Evolutionary conservation across 257 asterid species (phyloP).

Genomic region (Nicotiana noctiflora): DNA sequence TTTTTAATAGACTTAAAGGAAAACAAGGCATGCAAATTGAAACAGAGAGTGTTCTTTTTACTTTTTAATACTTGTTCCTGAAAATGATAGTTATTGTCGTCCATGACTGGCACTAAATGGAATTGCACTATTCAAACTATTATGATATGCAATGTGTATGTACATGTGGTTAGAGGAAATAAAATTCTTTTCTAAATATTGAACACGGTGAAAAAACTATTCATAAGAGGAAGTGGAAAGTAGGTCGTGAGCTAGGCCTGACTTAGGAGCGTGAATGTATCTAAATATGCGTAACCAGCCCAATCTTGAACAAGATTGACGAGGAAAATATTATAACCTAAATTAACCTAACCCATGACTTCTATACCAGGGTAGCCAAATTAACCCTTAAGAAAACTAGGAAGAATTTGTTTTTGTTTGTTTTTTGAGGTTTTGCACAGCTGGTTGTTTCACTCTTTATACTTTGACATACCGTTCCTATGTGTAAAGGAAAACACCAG

Average conservation of each 20-base stretch:
- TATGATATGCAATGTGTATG: not conserved
- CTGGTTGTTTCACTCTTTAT: not conserved
- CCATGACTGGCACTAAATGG: not conserved
- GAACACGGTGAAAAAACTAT: not conserved
- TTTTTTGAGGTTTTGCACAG: not conserved
- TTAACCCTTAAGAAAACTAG: not conserved
- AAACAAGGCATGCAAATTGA: no score
- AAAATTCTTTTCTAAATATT: not conserved
- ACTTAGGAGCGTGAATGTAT: not conserved
- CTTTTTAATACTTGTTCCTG: no score
- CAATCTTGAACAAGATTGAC: not conserved
- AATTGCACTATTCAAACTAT: not conserved
- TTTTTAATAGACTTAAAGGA: no score
- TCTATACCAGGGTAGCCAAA: not conserved
- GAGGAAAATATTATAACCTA: not conserved
- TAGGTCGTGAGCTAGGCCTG: not conserved
- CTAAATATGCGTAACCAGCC: not conserved
- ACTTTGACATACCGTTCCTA: not conserved
- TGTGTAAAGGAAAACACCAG: not conserved
- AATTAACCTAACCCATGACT: not conserved
- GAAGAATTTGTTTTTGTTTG: not conserved
- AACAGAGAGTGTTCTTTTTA: no score
- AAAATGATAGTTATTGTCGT: not conserved
- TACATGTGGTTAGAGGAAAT: not conserved
- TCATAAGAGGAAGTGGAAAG: not conserved